Conservation (phyloP, 768 basidiomycete species). For the Pisolithus microcarpus region DNA sequence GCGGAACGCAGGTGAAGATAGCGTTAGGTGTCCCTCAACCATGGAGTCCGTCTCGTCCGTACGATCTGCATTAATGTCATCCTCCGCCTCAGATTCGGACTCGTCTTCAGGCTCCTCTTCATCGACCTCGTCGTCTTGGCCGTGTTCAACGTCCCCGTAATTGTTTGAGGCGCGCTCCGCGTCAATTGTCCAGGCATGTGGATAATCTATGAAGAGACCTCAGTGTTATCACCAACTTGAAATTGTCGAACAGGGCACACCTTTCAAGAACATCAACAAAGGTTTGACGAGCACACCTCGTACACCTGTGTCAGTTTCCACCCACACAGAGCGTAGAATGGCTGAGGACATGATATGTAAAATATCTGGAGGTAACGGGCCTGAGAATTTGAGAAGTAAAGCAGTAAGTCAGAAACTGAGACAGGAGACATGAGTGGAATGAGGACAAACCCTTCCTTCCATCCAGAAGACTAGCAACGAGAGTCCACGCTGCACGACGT, state of each 20-base stretch:
- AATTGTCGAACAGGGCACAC: conserved; percentile 31
- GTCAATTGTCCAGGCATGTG: conserved; percentile 50
- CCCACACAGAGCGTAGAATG: conserved; percentile 60
- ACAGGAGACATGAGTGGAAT: conserved; percentile 6
- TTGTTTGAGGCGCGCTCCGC: conserved; percentile 6
- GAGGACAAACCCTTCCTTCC: conserved; percentile 37
- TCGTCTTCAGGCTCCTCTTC: conserved; percentile 31
- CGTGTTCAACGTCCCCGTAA: conserved; percentile 29
- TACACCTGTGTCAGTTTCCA: conserved; percentile 66
- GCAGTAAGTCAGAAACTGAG: conserved; percentile 14
- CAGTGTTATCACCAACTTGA: neutral
- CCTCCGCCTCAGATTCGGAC: conserved; percentile 13
- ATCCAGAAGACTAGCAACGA: conserved; percentile 38
- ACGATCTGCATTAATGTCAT: conserved; percentile 27
- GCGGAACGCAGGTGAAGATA: conserved; percentile 43
- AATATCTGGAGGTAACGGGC: conserved; percentile 20
- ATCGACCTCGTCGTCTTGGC: conserved; percentile 10
- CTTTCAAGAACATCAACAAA: conserved; percentile 61
- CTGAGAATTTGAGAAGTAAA: conserved; percentile 10
- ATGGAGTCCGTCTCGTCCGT: conserved; percentile 28
- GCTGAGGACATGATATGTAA: conserved; percentile 47
- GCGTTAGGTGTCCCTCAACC: conserved; percentile 5
- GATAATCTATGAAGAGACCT: conserved; percentile 43
- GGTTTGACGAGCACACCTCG: conserved; percentile 65
- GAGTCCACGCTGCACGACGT: conserved; percentile 64